Conservation (phyloP, 106 monocot genomes). For the Allium sativum region DNA sequence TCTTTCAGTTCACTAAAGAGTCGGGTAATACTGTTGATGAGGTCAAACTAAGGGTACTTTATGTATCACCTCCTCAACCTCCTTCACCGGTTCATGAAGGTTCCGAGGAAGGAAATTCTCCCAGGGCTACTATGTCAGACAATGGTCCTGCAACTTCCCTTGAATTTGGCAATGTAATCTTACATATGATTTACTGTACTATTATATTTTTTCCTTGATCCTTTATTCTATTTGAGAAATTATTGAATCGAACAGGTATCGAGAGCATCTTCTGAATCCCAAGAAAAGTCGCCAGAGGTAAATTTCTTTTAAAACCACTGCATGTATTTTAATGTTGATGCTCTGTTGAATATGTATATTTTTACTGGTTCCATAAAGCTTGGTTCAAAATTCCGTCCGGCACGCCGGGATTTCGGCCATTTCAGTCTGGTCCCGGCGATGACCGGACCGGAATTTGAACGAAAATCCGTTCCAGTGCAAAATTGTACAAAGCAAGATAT, state of each 20-base stretch:
- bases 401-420: no score
- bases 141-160: slow-evolving; percentile 18
- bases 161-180: slow-evolving; percentile 26
- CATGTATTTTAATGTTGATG: no score
- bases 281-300: slow-evolving; percentile 9
- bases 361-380: no score
- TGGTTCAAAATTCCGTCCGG: no score
- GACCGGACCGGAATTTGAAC: no score
- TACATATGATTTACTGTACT: not conserved
- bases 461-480: no score
- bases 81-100: slow-evolving; percentile 69
- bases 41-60: slow-evolving; percentile 61
- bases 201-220: not conserved
- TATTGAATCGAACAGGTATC: not conserved
- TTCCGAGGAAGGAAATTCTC: slow-evolving; percentile 69
- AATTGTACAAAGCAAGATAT: no score
- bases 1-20: slow-evolving; percentile 57
- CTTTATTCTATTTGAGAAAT: not conserved
- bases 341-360: no score
- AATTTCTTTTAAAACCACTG: slow-evolving; percentile 1
- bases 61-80: slow-evolving; percentile 62
- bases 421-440: no score
- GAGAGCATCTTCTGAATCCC: slow-evolving; percentile 4
- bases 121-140: slow-evolving; percentile 37
- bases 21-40: slow-evolving; percentile 71